Evolutionary conservation across 1,284 basidiomycete genomes (phyloP), one percentile per base, ranked within the genome.

Genomic region (Cutaneotrichosporon mucoides): DNA sequence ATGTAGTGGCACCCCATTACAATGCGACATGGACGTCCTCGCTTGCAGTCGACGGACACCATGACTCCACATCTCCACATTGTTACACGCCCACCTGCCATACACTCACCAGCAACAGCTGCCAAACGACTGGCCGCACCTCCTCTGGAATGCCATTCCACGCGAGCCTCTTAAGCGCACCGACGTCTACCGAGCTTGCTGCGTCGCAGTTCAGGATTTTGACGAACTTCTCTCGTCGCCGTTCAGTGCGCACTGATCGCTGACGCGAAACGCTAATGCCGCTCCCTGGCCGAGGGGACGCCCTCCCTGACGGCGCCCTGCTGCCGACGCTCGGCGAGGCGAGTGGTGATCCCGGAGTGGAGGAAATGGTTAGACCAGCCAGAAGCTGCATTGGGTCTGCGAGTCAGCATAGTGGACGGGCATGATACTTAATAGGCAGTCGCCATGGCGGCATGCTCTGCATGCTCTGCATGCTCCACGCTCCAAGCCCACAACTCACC

Each of bases 121-220:
- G 92, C 96, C 96, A 99, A 11, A 89, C 90, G 68, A 96, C 84
- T 0, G 94, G 91, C 44, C 96, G 84, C 24, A 99, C 82, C 68
- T 93, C 90, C 51, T 79, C 76, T 1, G 96, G 95, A 15, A 98
- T 88, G 13, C 96, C 96, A 52, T 88, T 88, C 95, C 95, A 99
- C n/a, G 93, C 88, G 37, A 97, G 83, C 68, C 90, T 89, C 48
- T 92, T 84, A 61, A 99, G 82, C 73, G 90, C 88, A 65, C 65
- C 57, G 41, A 55, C 16, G 63, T 76, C 68, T 12, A 73, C 67
- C 5, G 45, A 42, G 5, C 68, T 68, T 7, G 62, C 66, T 37
- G 65, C 67, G 57, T 73, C 69, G 34, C 69, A 67, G 5, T 56
- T 59, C 7, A 79, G 63, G 3, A 72, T 69, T 47, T 70, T 73